Percentiles rank a stretch among this genome's conserved stretches.
Evolutionary conservation across 768 basidiomycete species (phyloP).

Genomic region (Hemileccinum rubropunctum): DNA sequence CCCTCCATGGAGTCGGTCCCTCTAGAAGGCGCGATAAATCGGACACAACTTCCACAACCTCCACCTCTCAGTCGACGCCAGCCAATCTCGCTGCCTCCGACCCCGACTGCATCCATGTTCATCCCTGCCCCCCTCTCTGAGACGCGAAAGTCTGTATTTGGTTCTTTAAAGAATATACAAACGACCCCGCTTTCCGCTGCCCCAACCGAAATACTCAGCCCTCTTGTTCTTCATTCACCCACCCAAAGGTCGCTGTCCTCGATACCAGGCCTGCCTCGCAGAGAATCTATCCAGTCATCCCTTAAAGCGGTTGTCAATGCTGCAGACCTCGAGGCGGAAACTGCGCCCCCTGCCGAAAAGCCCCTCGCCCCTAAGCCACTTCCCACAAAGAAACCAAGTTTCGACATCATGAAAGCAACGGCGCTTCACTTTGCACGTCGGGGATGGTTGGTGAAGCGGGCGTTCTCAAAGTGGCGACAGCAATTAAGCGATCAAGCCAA

Average conservation of each 20-base stretch:
- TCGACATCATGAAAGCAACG: slow-evolving; percentile 35
- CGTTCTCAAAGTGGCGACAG: slow-evolving; percentile 47
- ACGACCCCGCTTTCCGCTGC: slow-evolving; percentile 19
- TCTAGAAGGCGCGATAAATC: slow-evolving; percentile 6
- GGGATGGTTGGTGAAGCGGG: slow-evolving; percentile 39
- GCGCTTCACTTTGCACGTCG: slow-evolving; percentile 43
- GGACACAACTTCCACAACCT: slow-evolving; percentile 20
- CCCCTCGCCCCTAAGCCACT: slow-evolving; percentile 1
- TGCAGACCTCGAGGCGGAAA: slow-evolving; percentile 8
- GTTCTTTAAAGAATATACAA: slow-evolving; percentile 25
- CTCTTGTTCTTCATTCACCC: slow-evolving; percentile 29
- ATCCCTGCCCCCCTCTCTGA: slow-evolving; percentile 14
- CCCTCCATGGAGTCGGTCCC: slow-evolving; percentile 10
- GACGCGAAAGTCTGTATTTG: slow-evolving; percentile 19
- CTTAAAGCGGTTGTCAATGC: slow-evolving; percentile 17
- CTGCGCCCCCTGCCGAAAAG: slow-evolving; percentile 5
- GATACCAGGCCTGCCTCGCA: slow-evolving; percentile 17
- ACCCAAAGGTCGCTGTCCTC: slow-evolving; percentile 14
- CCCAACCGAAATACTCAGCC: slow-evolving; percentile 31
- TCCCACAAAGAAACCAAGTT: slow-evolving; percentile 11
- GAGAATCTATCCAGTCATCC: slow-evolving; percentile 26
- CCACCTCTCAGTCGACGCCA: slow-evolving; percentile 28
- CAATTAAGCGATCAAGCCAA: slow-evolving; percentile 43
- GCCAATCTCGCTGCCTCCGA: slow-evolving; percentile 34
- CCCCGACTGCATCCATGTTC: slow-evolving; percentile 24